These are phyloP conservation scores for Primulina tabacum DNA, from an alignment of 257 asterid species.

Conservation along the genomic window DNA sequence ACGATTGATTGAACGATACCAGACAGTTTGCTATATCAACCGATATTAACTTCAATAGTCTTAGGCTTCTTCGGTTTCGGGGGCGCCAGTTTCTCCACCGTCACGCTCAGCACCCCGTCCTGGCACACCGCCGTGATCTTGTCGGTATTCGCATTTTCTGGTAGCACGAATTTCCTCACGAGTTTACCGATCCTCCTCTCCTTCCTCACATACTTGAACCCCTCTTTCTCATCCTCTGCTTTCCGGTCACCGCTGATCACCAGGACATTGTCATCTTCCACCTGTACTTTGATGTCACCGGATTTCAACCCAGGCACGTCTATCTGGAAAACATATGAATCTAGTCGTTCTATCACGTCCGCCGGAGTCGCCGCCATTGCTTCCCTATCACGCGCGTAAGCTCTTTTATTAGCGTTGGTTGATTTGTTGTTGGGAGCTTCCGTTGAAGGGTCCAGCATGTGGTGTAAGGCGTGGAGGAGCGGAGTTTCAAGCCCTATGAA, in stretches of 20 bases:
- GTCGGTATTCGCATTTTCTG: slow-evolving; percentile 29
- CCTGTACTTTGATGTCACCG: slow-evolving; percentile 28
- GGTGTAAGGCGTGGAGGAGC: slow-evolving; percentile 24
- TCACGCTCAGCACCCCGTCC: slow-evolving; percentile 32
- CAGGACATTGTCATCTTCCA: slow-evolving; percentile 31
- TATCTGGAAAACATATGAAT: slow-evolving; percentile 26
- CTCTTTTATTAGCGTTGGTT: slow-evolving; percentile 12
- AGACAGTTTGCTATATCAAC: not conserved
- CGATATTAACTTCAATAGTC: slow-evolving; percentile 18
- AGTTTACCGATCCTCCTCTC: slow-evolving; percentile 32
- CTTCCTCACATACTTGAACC: slow-evolving; percentile 28
- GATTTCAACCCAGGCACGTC: slow-evolving; percentile 39
- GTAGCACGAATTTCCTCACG: slow-evolving; percentile 37
- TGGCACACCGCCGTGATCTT: slow-evolving; percentile 19
- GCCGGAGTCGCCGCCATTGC: slow-evolving; percentile 37
- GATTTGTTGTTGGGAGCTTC: slow-evolving; percentile 9
- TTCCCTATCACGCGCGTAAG: slow-evolving; percentile 28
- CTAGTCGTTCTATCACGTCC: slow-evolving; percentile 30
- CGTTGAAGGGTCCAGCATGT: slow-evolving; percentile 28
- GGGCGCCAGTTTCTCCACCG: slow-evolving; percentile 24
- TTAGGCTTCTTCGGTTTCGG: slow-evolving; percentile 20
- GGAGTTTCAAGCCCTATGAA: slow-evolving; percentile 21
- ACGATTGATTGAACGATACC: too few relatives aligned
- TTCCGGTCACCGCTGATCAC: slow-evolving; percentile 33
- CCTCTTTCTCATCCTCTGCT: slow-evolving; percentile 22